Evolutionary conservation across 306 rosid species (phyloP).

Genomic region (Myrica gale): DNA sequence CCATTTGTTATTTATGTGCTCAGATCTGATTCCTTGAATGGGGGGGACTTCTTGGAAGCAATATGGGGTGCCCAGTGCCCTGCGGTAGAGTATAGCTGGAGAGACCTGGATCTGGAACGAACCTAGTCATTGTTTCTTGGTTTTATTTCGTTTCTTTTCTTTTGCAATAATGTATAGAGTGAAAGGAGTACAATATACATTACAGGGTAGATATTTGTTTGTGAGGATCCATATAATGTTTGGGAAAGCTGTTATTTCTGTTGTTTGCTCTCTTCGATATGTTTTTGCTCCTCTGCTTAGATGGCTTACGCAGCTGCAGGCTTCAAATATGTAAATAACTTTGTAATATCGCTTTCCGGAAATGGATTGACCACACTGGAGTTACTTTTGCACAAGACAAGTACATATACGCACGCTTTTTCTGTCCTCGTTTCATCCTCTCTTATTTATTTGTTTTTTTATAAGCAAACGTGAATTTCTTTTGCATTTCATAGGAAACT

Average conservation of each 20-base stretch:
- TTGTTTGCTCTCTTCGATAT: background rate
- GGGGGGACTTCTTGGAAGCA: slow-evolving; percentile 42
- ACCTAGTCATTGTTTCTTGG: slow-evolving; percentile 19
- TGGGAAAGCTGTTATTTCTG: background rate
- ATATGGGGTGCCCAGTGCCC: slow-evolving; percentile 24
- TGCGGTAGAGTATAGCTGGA: slow-evolving; percentile 26
- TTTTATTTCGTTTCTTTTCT: background rate
- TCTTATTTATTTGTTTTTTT: too few species aligned
- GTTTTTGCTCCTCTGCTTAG: background rate
- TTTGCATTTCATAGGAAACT: too few species aligned
- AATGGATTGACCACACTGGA: too few species aligned
- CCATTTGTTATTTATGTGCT: slow-evolving; percentile 25
- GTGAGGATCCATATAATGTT: background rate
- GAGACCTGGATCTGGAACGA: slow-evolving; percentile 27
- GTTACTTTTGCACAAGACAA: too few species aligned
- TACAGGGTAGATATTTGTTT: slow-evolving; percentile 30
- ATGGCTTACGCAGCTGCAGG: slow-evolving; percentile 1
- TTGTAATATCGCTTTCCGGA: too few species aligned
- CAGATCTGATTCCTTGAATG: slow-evolving; percentile 23
- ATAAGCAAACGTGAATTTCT: too few species aligned
- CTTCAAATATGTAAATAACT: background rate
- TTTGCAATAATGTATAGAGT: slow-evolving; percentile 4
- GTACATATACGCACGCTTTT: too few species aligned
- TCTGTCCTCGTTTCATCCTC: too few species aligned
- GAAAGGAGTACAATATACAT: slow-evolving; percentile 18